Conservation (phyloP, 208 protist species). For the Leishmania tarentolae region DNA sequence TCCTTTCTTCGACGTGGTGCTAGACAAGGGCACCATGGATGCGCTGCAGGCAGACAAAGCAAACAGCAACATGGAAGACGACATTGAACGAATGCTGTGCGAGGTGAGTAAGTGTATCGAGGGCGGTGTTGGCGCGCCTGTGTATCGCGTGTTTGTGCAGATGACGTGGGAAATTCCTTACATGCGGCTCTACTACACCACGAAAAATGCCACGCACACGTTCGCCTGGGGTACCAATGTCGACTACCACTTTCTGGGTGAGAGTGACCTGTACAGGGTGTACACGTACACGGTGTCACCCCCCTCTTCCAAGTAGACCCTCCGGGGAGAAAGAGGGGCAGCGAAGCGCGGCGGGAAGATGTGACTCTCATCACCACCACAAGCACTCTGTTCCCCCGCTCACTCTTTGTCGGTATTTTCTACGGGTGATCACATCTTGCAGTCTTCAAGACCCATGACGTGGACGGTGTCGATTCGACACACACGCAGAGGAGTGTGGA, state of each 20-base stretch:
- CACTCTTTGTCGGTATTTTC: neutral
- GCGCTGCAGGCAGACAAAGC: slow-evolving; percentile 72
- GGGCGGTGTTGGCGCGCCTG: neutral
- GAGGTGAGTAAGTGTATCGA: slow-evolving; percentile 61
- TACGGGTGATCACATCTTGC: neutral
- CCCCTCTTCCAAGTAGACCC: neutral
- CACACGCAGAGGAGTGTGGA: neutral
- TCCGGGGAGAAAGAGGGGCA: neutral
- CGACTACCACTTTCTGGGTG: slow-evolving; percentile 51
- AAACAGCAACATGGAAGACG: slow-evolving; percentile 42
- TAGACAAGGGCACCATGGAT: slow-evolving; percentile 91
- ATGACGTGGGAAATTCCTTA: slow-evolving; percentile 86
- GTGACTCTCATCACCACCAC: neutral
- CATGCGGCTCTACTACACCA: slow-evolving; percentile 75
- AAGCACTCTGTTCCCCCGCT: neutral
- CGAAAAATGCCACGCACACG: slow-evolving; percentile 28
- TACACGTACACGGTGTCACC: slow-evolving; percentile 64
- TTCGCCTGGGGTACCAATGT: slow-evolving; percentile 70
- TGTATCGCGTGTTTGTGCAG: slow-evolving; percentile 68
- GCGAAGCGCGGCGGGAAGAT: neutral
- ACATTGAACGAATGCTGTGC: slow-evolving; percentile 70
- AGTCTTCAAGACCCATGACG: neutral
- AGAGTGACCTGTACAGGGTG: slow-evolving; percentile 82
- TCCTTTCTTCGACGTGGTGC: slow-evolving; percentile 71
- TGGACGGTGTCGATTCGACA: neutral